Conservation (phyloP, 2,329 filamentous ascomycete genomes). For the Cordyceps tenuipes region DNA sequence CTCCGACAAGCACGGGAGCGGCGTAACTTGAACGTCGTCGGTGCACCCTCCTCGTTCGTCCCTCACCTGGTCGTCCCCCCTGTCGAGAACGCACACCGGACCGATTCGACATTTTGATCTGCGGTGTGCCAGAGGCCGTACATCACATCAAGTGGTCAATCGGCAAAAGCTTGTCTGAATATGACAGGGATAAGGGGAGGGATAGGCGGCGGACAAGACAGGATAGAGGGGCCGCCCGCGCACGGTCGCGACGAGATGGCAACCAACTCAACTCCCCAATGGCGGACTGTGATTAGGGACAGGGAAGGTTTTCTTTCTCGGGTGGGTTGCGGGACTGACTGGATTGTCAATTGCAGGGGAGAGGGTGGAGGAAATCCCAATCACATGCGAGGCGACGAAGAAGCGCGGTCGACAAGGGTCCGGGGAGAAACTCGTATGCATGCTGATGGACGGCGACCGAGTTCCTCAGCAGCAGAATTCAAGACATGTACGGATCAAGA, state of each 20-base stretch:
- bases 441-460: too few relatives aligned
- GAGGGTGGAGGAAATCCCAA: neutral
- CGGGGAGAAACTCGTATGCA: neutral
- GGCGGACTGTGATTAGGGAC: neutral
- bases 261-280: slow-evolving; percentile 1
- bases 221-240: neutral
- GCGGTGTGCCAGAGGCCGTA: neutral
- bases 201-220: neutral
- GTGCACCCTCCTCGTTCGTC: too few relatives aligned
- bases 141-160: neutral
- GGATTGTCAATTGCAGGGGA: neutral
- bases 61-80: neutral
- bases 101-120: too few relatives aligned
- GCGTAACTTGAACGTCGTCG: too few relatives aligned
- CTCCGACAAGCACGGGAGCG: too few relatives aligned
- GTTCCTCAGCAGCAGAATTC: too few relatives aligned
- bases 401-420: neutral
- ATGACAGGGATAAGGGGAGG: neutral
- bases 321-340: too few relatives aligned
- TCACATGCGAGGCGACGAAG: neutral
- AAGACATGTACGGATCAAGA: too few relatives aligned
- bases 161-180: neutral
- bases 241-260: neutral
- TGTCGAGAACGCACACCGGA: neutral
- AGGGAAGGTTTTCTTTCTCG: too few relatives aligned